phyloP scores from a whole-genome alignment of 495 filamentous ascomycete genomes.

The Xylaria acuta region DNA sequence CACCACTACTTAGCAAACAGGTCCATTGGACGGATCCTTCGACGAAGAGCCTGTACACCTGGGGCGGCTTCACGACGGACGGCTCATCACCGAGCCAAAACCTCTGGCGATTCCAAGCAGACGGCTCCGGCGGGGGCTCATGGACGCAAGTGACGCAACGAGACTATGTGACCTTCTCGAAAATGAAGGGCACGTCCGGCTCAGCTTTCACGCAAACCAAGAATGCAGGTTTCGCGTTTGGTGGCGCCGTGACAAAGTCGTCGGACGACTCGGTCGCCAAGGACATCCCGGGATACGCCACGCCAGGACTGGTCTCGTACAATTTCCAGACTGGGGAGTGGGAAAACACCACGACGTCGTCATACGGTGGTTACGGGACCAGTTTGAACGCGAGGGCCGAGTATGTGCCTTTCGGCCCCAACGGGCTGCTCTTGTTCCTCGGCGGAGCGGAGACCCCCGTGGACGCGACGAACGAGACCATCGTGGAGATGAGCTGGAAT shows the following conservation, averaged over 20 bases:
- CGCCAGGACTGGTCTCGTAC: conserved; percentile 42
- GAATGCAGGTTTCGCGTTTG: conserved; percentile 37
- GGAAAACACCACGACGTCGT: conserved; percentile 37
- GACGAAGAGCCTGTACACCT: conserved; percentile 41
- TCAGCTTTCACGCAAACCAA: conserved; percentile 32
- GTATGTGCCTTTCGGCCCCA: conserved; percentile 44
- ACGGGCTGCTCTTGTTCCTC: conserved; percentile 45
- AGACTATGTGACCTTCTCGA: conserved; percentile 35
- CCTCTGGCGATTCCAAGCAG: conserved; percentile 44
- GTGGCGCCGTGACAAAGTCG: conserved; percentile 36
- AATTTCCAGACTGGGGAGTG: conserved; percentile 43
- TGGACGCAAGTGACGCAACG: conserved; percentile 42
- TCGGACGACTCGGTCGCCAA: conserved; percentile 37
- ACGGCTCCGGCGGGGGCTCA: conserved; percentile 43
- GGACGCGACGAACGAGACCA: conserved; percentile 29
- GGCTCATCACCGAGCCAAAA: conserved; percentile 28
- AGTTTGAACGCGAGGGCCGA: conserved; percentile 39
- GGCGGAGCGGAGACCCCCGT: conserved; percentile 39
- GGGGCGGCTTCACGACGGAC: conserved; percentile 40
- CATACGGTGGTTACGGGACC: conserved; percentile 39
- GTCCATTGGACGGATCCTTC: conserved; percentile 38
- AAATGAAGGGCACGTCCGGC: conserved; percentile 29
- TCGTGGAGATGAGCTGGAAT: conserved; percentile 33
- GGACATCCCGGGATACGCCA: conserved; percentile 32
- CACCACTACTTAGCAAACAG: conserved; percentile 34